Conservation (phyloP, 208 protist genomes). For the Trypanosoma cruzi region DNA sequence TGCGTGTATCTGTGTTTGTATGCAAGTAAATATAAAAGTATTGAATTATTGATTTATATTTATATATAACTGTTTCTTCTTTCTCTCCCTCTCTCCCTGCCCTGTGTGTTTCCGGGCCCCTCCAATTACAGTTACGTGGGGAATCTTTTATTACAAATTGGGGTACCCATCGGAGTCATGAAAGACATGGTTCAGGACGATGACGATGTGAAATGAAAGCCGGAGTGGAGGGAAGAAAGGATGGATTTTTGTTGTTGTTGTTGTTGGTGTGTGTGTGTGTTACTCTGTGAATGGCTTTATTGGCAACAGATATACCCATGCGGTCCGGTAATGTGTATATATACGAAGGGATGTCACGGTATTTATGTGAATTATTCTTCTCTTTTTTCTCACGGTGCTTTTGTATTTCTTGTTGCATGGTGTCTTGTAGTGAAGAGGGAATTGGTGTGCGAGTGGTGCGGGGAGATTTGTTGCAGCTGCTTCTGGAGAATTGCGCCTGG, state of each 20-base stretch:
- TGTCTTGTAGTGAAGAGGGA: neutral
- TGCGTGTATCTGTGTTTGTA: conserved; percentile 18
- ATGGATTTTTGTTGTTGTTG: neutral
- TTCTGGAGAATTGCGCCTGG: neutral
- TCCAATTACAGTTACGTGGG: neutral
- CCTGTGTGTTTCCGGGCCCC: neutral
- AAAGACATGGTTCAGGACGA: neutral
- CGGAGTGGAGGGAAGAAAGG: too few relatives aligned
- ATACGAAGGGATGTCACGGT: neutral
- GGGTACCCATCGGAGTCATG: neutral
- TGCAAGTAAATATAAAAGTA: too few relatives aligned
- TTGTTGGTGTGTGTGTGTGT: too few relatives aligned
- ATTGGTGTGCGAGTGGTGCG: neutral
- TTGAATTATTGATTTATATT: too few relatives aligned
- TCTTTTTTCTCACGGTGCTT: neutral
- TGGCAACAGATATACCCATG: too few relatives aligned
- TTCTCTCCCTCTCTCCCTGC: neutral
- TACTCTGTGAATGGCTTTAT: too few relatives aligned
- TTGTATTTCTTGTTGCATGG: neutral
- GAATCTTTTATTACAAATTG: neutral
- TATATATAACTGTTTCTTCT: too few relatives aligned
- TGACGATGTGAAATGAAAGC: too few relatives aligned
- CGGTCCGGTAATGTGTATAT: too few relatives aligned
- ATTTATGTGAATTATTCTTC: neutral
- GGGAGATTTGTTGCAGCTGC: neutral